A percentile compares a stretch with the other conserved stretches of the same genome.
These are phyloP conservation scores for Elaeis oleifera DNA, from an alignment of 202 grass and related monocot genomes.

Conservation along the genomic window DNA sequence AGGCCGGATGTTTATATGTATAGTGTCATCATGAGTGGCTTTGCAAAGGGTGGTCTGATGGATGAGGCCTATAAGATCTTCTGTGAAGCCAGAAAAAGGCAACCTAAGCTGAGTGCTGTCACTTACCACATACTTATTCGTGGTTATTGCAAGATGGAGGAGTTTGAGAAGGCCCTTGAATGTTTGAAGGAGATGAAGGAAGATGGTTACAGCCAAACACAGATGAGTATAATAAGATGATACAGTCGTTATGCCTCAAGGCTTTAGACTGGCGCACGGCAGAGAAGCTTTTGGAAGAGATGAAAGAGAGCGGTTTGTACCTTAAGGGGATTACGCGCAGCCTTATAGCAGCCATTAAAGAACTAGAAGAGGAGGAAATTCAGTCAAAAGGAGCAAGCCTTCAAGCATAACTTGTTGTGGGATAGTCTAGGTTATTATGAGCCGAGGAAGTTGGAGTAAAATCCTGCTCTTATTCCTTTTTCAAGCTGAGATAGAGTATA, in stretches of 20 bases:
- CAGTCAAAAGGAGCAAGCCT: conserved; percentile 27
- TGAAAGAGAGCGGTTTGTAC: conserved; percentile 49
- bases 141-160: conserved; percentile 82
- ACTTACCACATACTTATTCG: conserved; percentile 74
- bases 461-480: conserved; percentile 22
- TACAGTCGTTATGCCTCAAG: conserved; percentile 85
- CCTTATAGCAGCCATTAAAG: conserved; percentile 78
- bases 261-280: conserved; percentile 69
- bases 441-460: conserved; percentile 15
- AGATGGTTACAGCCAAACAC: conserved; percentile 70
- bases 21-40: conserved; percentile 84
- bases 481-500: not conserved
- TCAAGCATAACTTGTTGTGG: conserved; percentile 50
- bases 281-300: conserved; percentile 70
- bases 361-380: conserved; percentile 65
- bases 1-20: conserved; percentile 72
- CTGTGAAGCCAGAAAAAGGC: conserved; percentile 51
- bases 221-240: conserved; percentile 87
- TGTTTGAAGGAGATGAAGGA: conserved; percentile 86
- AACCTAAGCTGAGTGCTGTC: conserved; percentile 52
- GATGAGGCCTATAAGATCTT: conserved; percentile 73
- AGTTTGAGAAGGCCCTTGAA: conserved; percentile 78
- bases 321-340: conserved; percentile 55
- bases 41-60: conserved; percentile 62
- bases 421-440: conserved; percentile 8